Evolutionary conservation across 495 filamentous ascomycete species (phyloP).

Genomic region (Echria macrotheca): DNA sequence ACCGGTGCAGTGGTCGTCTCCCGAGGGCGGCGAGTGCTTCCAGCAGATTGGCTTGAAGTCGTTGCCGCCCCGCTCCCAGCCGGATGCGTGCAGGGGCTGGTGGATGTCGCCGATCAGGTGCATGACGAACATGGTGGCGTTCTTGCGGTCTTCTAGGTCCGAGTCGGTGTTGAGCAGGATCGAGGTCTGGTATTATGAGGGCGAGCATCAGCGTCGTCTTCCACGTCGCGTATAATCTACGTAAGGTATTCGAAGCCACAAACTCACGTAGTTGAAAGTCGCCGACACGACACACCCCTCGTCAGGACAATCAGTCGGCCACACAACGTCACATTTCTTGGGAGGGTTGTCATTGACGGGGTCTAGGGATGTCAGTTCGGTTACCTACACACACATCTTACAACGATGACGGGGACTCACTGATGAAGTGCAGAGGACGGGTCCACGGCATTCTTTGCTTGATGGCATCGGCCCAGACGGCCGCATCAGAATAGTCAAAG

Average conservation of each 20-base stretch:
- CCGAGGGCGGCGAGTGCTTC: not conserved
- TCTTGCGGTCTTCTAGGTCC: not conserved
- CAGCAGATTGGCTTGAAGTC: constrained; percentile 15
- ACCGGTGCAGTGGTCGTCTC: no score
- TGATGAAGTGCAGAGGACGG: constrained; percentile 16
- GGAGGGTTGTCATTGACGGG: constrained; percentile 14
- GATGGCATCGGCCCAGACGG: constrained; percentile 18
- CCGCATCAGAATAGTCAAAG: constrained; percentile 17
- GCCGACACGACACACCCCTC: constrained; percentile 15
- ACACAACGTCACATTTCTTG: constrained; percentile 9
- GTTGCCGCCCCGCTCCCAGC: constrained; percentile 15
- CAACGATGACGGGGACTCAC: no score
- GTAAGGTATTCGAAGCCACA: no score
- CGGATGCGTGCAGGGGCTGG: constrained; percentile 11
- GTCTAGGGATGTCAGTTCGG: no score
- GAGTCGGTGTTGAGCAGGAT: constrained; percentile 13
- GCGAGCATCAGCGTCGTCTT: no score
- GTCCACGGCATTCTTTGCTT: constrained; percentile 14
- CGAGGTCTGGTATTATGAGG: constrained; percentile 17
- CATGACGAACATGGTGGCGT: constrained; percentile 18
- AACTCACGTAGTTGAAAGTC: no score
- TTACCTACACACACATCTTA: no score
- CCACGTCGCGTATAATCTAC: no score
- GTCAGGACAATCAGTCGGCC: constrained; percentile 9
- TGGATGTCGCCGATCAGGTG: constrained; percentile 19